Conservation (phyloP, 805 yeast species). For the Candida cerambycidarum region DNA sequence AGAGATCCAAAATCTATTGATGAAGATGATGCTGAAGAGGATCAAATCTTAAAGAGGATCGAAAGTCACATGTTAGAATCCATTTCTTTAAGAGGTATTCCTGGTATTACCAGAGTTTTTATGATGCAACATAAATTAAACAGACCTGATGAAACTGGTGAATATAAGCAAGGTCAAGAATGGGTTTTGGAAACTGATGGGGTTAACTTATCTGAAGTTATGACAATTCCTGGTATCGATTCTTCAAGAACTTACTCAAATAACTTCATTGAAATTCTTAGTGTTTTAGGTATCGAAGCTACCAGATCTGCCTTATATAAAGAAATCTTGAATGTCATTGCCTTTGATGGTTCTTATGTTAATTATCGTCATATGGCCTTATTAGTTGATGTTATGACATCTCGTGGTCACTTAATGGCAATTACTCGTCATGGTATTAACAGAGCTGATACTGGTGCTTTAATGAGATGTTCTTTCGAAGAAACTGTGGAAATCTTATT, state of each 20-base stretch:
- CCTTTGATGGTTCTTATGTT: constrained; percentile 99
- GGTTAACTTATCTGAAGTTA: constrained; percentile 90
- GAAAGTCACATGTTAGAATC: constrained; percentile 96
- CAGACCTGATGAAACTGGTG: constrained; percentile 78
- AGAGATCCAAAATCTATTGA: constrained; percentile 93
- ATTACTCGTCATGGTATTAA: constrained; percentile 99
- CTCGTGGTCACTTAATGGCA: constrained; percentile 97
- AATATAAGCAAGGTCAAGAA: constrained; percentile 83
- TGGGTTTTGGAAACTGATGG: constrained; percentile 99
- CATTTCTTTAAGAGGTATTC: constrained; percentile 92
- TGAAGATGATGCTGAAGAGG: constrained; percentile 96
- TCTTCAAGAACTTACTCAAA: constrained; percentile 88
- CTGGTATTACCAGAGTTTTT: constrained; percentile 86
- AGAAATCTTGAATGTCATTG: constrained; percentile 95
- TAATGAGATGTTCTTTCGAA: constrained; percentile 99
- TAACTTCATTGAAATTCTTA: constrained; percentile 92
- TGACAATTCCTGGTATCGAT: constrained; percentile 94
- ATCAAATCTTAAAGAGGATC: constrained; percentile 89
- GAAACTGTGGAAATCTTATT: constrained; percentile 97
- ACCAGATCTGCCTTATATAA: constrained; percentile 91
- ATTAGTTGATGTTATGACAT: constrained; percentile 97
- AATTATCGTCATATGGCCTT: constrained; percentile 98
- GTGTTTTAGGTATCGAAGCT: constrained; percentile 97
- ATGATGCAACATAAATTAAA: constrained; percentile 83
- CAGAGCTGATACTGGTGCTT: constrained; percentile 97